phyloP scores from a whole-genome alignment of 179 eudicot species.

The Silene vulgaris region DNA sequence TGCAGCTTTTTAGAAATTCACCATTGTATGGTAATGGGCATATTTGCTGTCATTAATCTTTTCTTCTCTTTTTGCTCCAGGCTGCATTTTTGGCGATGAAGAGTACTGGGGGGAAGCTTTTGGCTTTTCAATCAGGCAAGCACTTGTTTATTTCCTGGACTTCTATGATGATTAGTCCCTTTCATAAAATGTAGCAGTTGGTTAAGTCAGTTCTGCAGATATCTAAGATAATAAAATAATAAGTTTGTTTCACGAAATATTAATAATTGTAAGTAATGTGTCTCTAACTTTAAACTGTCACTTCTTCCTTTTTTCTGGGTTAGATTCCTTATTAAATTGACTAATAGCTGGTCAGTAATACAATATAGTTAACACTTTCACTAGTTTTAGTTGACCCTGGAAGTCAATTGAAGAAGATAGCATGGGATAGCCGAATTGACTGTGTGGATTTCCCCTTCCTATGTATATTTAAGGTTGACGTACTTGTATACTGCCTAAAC shows the following conservation, averaged over 20 bases:
- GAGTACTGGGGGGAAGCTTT: slow-evolving; percentile 87
- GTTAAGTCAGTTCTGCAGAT: slow-evolving; percentile 9
- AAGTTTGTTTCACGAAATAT: not conserved
- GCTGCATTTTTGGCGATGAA: slow-evolving; percentile 97
- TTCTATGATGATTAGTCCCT: slow-evolving; percentile 15
- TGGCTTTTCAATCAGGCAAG: slow-evolving; percentile 91
- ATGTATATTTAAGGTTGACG: not conserved
- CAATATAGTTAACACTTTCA: not conserved
- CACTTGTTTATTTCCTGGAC: slow-evolving; percentile 5
- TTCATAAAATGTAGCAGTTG: slow-evolving; percentile 8
- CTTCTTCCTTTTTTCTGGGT: slow-evolving; percentile 6
- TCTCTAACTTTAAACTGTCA: not conserved
- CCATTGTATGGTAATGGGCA: not conserved
- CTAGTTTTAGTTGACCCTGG: not conserved
- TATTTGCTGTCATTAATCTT: not conserved
- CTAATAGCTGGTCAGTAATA: not conserved
- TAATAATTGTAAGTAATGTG: not conserved
- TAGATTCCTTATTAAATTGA: not conserved
- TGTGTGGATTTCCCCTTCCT: not conserved
- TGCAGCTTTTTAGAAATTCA: not conserved
- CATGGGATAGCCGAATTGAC: slow-evolving; percentile 7
- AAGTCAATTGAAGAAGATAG: not conserved
- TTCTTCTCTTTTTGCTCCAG: slow-evolving; percentile 34
- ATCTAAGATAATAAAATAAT: not conserved
- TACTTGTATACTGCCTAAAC: not conserved